A percentile compares a stretch with the other conserved stretches of the same genome.
Conservation (phyloP, 371 early-diverging fungal species). For the Polyrhizophydium stewartii region DNA sequence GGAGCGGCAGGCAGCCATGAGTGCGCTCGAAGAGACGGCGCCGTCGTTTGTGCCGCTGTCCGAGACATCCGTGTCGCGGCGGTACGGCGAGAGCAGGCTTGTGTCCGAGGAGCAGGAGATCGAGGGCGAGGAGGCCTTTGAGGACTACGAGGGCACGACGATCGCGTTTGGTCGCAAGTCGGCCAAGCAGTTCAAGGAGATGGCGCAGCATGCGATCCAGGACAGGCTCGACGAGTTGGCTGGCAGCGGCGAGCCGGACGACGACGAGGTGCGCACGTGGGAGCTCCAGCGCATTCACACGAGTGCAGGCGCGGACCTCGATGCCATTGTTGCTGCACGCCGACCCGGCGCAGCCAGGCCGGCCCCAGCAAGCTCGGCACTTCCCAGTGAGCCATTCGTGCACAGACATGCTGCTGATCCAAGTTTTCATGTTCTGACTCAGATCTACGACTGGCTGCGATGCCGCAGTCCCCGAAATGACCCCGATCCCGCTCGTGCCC, state of each 20-base stretch:
- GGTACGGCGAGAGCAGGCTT: conserved; percentile 26
- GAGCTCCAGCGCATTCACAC: conserved; percentile 63
- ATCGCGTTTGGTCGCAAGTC: conserved; percentile 31
- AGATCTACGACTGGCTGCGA: conserved; percentile 11
- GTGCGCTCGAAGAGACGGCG: conserved; percentile 7
- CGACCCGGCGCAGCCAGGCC: no score
- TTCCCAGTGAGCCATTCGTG: no score
- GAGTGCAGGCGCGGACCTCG: conserved; percentile 39
- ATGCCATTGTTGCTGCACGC: no score
- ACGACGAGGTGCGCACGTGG: conserved; percentile 63
- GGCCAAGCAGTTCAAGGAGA: conserved; percentile 19
- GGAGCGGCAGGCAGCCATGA: conserved; percentile 18
- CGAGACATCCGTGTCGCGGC: not conserved
- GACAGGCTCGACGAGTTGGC: no score
- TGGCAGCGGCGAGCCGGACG: no score
- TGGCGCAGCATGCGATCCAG: no score
- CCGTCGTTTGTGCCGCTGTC: conserved; percentile 2
- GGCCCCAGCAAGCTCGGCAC: no score
- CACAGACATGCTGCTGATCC: no score
- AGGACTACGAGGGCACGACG: conserved; percentile 31
- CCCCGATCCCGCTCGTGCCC: conserved; percentile 45
- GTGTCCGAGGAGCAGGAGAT: conserved; percentile 35
- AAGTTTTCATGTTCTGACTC: no score
- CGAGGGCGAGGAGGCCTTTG: conserved; percentile 36
- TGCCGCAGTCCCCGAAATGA: conserved; percentile 48